Evolutionary conservation across 2,329 filamentous ascomycete species (phyloP), one percentile per base, ranked within the genome.

Genomic region (Achaetomium macrosporum): DNA sequence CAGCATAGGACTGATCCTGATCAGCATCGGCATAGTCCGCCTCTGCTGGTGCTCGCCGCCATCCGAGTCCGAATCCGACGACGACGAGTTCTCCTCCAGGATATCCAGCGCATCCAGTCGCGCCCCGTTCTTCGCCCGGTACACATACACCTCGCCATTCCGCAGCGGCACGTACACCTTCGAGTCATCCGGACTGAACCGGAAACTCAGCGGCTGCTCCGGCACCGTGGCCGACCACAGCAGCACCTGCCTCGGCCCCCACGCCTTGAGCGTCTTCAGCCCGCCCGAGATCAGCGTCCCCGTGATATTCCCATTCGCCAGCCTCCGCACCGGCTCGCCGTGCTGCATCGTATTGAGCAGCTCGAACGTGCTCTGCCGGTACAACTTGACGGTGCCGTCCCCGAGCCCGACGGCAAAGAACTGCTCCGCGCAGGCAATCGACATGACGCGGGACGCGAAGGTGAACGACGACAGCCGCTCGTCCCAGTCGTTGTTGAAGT

Each of bases 401-500:
- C 41, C 42, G 3, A 57, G 42, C 3, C 56, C 56, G 6, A 57
- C 39, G 1, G 53, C 56, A 42, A 57, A 57, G 50, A 55, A 57
- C 40, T 50, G 50, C 5, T 57, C 56, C 4, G 47, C 53, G 36
- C 53, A 53, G 19, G 56, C 56, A 20, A 57, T 55, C 4, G 56
- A 53, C 50, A 57, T 47, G 44, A 51, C 56, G 20, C 56, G 42
- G 15, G 53, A 46, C 6, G 50, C 15, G 31, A 54, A 57, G 7
- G 50, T 31, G 16, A 57, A 47, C 2, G 56, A 57, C 17, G 50
- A 46, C 37, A 57, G 47, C 17, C 56, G 56, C 47, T 57, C 56
- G 37, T 57, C 56, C 56, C 56, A 57, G 31, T 55, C 56, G 29
- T 53, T 42, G 37, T 57, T 57, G 45, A 57, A 57, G 2, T 31